Base-by-base conservation (phyloP, 1,139 yeast genomes). In the Zygoascus meyerae region DNA sequence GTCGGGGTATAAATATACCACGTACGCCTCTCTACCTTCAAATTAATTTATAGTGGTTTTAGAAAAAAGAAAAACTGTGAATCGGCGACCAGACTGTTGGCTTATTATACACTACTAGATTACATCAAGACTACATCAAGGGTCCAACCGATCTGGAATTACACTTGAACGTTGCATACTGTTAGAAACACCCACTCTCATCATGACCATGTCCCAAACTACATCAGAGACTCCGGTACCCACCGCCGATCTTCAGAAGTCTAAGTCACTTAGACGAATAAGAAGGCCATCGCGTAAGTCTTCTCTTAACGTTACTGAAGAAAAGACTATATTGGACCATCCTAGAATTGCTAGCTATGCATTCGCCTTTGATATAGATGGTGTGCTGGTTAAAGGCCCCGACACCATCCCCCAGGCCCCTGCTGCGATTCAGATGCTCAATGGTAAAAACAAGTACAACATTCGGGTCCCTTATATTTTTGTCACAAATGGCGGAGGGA, bases 401-500 rank as follows among this genome's bases (percentile, higher is more conserved):
- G 77, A 83, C 47, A 83, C 90, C 16, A 82, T 85, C 47, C 89
- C 90, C 0, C 79, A 82, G 59, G 92, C 92, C 1, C 75, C 74
- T 17, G 77, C 81, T 52, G 95, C 95, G 5, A 68, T 86, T 57
- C 72, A 71, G 53, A 64, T 83, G 70, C 72, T 86, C 53, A 80
- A 84, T 58, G 95, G 95, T 49, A 79, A 80, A 40, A 85, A 85
- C 70, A 77, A 81, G 61, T 84, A 85, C 70, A 78, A 83, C 62
- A 81, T 85, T 58, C 79, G 77, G 56, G 89, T 85, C n/a, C 95
- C 95, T 2, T 83, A 83, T 58, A 83, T 86, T 51, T 84, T 83
- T 65, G 92, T 86, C 55, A 86, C 95, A 47, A 86, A 86, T 63
- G 95, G 95, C 55, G 95, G 95, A 56, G 95, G 95, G 46, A 79